Base-by-base conservation (phyloP, 2,329 filamentous ascomycete species). In the Leptographium flavum region DNA sequence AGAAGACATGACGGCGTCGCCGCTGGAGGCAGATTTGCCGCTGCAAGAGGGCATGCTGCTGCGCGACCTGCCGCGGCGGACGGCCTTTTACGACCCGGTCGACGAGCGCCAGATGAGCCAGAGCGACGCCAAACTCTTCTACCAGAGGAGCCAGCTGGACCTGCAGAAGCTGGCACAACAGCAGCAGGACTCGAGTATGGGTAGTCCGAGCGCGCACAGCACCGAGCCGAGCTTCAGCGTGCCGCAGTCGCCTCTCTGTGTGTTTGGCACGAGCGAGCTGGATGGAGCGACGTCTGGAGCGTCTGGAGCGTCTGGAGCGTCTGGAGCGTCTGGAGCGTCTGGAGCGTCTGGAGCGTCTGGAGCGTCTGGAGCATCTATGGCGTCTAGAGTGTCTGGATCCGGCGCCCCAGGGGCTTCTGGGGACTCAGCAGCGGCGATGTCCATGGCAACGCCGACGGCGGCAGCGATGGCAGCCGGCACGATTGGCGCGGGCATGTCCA, bases 81-180 rank as follows among this genome's bases (percentile, higher is more conserved):
- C 87, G 9, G 85, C 88, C 19, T 93, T 87, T 59, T 95, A 94
- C 65, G 88, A 95, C 62, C 87, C 90, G 57, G 82, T 90, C 43
- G 84, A 86, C 44, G 92, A 98, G 63, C 93, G 92, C 56, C 85
- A 90, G 57, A 83, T 94, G 79, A 93, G 83, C 57, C 87, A 94
- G 61, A 81, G 85, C 23, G 92, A 98, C 60, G 86, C 90, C 48
- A 96, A 94, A 63, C 74, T 95, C 50, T 94, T 96, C 66, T 98
- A 94, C 62, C 90, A 95, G 65, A 75, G 85, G 53, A 87, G 86
- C 62, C 84, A 87, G 61, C 68, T 80, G 47, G 82, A 81, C 50
- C 58, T 61, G 46, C 57, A 56, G 53, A 69, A 60, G 54, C 53
- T 52, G 42, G 57, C 33, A 55, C 47, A 61, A 53, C 47, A 63